Conservation (phyloP, 2,329 filamentous ascomycete species). For the Geosmithia morbida region DNA sequence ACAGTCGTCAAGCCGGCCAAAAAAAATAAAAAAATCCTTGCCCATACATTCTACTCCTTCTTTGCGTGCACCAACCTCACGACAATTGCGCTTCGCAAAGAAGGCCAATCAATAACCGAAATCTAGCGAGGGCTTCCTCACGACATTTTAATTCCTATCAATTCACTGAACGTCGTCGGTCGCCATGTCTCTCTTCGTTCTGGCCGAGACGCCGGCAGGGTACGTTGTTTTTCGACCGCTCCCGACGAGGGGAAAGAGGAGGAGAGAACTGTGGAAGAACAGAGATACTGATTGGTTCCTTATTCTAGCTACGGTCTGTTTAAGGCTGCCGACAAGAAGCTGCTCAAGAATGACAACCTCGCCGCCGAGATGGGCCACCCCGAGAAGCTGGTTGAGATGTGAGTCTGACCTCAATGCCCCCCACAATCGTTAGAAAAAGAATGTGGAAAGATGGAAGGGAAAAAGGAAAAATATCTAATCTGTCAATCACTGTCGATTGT, state of each 20-base stretch:
- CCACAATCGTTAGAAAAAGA: background rate
- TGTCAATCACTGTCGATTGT: background rate
- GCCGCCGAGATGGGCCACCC: constrained; percentile 60
- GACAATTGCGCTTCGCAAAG: constrained; percentile 21
- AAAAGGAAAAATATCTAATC: background rate
- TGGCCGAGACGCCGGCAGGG: constrained; percentile 82
- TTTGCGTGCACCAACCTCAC: constrained; percentile 4
- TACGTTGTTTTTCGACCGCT: constrained; percentile 21
- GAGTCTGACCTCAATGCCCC: constrained; percentile 19
- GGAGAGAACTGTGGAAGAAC: background rate
- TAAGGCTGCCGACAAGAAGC: constrained; percentile 97
- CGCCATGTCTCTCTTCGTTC: constrained; percentile 80
- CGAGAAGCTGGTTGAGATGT: constrained; percentile 79
- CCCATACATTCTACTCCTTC: background rate
- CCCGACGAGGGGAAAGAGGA: background rate
- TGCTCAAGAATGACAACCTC: constrained; percentile 77
- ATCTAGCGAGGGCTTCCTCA: constrained; percentile 3
- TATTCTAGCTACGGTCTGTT: constrained; percentile 77
- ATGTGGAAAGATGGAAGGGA: background rate
- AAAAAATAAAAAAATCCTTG: constrained; percentile 16
- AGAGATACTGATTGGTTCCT: constrained; percentile 16
- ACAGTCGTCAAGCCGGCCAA: constrained; percentile 9
- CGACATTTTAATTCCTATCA: background rate
- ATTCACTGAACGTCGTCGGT: constrained; percentile 4
- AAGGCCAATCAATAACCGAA: constrained; percentile 13